Evolutionary conservation across 2,329 filamentous ascomycete species (phyloP).

Genomic region (Aspergillus jensenii): DNA sequence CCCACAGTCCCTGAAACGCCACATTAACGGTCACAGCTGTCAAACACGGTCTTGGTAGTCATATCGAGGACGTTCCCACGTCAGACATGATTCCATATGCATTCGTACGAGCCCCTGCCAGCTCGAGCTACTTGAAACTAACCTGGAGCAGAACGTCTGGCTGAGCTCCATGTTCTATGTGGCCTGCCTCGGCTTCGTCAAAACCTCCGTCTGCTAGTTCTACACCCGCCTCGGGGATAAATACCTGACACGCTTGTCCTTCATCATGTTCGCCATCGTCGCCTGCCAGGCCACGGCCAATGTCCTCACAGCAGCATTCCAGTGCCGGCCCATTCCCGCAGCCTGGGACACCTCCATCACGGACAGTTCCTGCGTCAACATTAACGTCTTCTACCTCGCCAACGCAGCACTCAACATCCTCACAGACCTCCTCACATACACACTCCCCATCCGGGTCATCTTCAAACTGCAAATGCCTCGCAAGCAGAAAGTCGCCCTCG

Average conservation of each 20-base stretch:
- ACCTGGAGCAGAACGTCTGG: slow-evolving; percentile 37
- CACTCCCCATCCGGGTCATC: slow-evolving; percentile 52
- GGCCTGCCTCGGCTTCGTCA: slow-evolving; percentile 48
- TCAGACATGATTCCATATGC: slow-evolving; percentile 13
- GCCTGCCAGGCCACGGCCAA: slow-evolving; percentile 42
- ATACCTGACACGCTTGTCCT: slow-evolving; percentile 35
- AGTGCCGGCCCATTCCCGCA: slow-evolving; percentile 42
- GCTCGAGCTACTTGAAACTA: slow-evolving; percentile 5
- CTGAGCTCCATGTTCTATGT: slow-evolving; percentile 53
- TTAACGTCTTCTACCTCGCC: slow-evolving; percentile 53
- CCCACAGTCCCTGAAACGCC: neutral
- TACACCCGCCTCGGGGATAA: slow-evolving; percentile 47
- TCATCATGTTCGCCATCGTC: slow-evolving; percentile 44
- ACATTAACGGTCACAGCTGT: slow-evolving; percentile 12
- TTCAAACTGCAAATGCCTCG: slow-evolving; percentile 47
- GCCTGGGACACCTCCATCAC: slow-evolving; percentile 38
- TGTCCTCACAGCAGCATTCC: slow-evolving; percentile 46
- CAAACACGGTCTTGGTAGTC: slow-evolving; percentile 18
- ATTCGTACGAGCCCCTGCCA: neutral
- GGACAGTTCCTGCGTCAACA: slow-evolving; percentile 44
- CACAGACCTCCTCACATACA: slow-evolving; percentile 58
- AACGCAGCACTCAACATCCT: slow-evolving; percentile 61
- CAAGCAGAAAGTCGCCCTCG: slow-evolving; percentile 49
- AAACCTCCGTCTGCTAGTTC: slow-evolving; percentile 48
- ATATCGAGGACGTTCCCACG: slow-evolving; percentile 13